phyloP scores from a whole-genome alignment of 1,284 basidiomycete species.

The Bjerkandera adusta region DNA sequence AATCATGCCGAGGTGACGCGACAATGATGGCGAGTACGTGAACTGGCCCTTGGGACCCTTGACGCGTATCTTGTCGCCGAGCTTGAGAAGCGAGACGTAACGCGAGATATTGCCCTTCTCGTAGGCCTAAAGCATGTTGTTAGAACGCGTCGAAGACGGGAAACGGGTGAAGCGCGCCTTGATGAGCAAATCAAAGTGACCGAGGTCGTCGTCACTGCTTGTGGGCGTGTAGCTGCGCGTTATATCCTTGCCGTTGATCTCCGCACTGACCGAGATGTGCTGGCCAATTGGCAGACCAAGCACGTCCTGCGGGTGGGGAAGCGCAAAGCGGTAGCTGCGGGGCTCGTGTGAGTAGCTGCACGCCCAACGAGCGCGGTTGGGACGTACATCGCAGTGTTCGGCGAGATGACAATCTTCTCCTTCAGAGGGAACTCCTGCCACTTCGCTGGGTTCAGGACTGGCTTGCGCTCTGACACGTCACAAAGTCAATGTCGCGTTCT shows the following conservation, averaged over 20 bases:
- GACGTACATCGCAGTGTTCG: constrained; percentile 89
- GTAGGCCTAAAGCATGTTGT: constrained; percentile 66
- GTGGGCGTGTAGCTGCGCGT: constrained; percentile 95
- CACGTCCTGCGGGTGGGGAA: constrained; percentile 71
- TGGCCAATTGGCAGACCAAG: constrained; percentile 96
- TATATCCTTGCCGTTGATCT: constrained; percentile 89
- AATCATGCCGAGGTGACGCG: constrained; percentile 89
- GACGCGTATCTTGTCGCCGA: constrained; percentile 85
- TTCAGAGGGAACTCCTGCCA: constrained; percentile 86
- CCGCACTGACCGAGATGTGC: constrained; percentile 91
- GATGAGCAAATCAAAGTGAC: constrained; percentile 94
- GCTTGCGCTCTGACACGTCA: constrained; percentile 46
- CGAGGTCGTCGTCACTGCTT: constrained; percentile 87
- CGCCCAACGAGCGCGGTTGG: neutral
- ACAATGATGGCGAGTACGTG: constrained; percentile 68
- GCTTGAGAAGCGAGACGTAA: constrained; percentile 75
- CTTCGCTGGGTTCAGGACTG: constrained; percentile 68
- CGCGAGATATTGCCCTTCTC: constrained; percentile 96
- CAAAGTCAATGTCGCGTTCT: constrained; percentile 3
- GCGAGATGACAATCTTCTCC: constrained; percentile 85
- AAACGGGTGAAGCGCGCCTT: constrained; percentile 57
- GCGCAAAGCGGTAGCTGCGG: constrained; percentile 87
- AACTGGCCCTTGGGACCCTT: constrained; percentile 98
- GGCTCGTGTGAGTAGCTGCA: neutral
- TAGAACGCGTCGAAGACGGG: neutral